A percentile compares a stretch with the other conserved stretches of the same genome.
These are phyloP conservation scores for Yamadazyma aaseri DNA, from an alignment of 1,139 yeast genomes.

Conservation along the genomic window DNA sequence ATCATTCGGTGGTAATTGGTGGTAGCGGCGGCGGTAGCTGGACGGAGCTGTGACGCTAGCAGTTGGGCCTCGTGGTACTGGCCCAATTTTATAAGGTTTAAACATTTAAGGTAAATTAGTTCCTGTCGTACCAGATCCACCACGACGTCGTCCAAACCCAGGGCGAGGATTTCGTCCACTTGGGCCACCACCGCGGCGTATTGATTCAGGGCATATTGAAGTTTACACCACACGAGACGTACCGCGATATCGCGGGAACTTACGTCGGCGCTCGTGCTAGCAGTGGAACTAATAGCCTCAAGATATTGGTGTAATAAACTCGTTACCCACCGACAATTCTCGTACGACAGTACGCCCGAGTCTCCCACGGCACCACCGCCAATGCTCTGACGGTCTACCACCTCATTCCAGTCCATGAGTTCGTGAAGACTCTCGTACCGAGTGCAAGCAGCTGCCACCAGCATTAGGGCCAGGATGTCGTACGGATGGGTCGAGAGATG, in stretches of 20 bases:
- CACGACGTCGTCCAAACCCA: not conserved
- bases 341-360: not conserved
- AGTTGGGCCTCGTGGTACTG: not conserved
- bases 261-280: not conserved
- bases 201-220: not conserved
- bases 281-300: not conserved
- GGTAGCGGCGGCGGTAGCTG: not conserved
- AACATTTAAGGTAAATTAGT: slow-evolving; percentile 2
- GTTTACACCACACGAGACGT: not conserved
- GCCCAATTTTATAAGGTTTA: slow-evolving; percentile 1
- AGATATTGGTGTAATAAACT: not conserved
- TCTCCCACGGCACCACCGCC: too few species aligned
- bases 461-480: too few species aligned
- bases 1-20: not conserved
- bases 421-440: too few species aligned
- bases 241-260: not conserved
- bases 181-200: not conserved
- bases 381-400: too few species aligned
- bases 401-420: too few species aligned
- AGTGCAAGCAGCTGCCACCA: too few species aligned
- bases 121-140: not conserved
- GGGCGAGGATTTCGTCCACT: slow-evolving; percentile 1
- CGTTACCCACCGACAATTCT: not conserved
- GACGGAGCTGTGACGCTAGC: not conserved
- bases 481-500: too few species aligned